Evolutionary conservation across 75 land plant species (phyloP).

Genomic region (Larix kaempferi): DNA sequence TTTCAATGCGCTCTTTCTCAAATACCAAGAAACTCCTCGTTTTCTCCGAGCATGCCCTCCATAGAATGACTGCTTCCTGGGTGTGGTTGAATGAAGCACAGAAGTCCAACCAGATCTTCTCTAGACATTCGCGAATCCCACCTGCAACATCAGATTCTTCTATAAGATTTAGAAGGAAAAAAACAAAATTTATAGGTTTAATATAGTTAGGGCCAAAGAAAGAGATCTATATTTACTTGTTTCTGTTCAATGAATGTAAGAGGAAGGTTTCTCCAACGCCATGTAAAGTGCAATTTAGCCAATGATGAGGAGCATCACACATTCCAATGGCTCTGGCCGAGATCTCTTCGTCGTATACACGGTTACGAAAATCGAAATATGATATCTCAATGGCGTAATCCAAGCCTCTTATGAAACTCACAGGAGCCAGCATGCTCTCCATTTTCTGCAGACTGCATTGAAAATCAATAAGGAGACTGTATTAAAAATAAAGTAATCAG

Average conservation of each 20-base stretch:
- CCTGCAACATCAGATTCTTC: slow-evolving; percentile 22
- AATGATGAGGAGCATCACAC: slow-evolving; percentile 82
- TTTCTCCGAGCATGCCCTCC: slow-evolving; percentile 20
- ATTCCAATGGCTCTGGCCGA: slow-evolving; percentile 40
- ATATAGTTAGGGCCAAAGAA: too few species aligned
- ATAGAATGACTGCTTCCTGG: neutral
- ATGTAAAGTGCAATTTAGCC: slow-evolving; percentile 51
- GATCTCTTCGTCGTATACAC: slow-evolving; percentile 63
- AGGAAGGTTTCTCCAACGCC: slow-evolving; percentile 77
- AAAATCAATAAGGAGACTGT: too few species aligned
- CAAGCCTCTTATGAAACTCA: slow-evolving; percentile 37
- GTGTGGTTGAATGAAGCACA: slow-evolving; percentile 28
- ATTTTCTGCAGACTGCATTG: slow-evolving; percentile 32
- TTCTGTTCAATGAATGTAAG: slow-evolving; percentile 48
- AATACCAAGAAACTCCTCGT: slow-evolving; percentile 29
- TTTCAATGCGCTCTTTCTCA: slow-evolving; percentile 19
- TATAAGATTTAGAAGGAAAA: neutral
- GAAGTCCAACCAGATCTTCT: slow-evolving; percentile 39
- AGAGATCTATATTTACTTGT: slow-evolving; percentile 41
- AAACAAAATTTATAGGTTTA: neutral
- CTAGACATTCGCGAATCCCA: slow-evolving; percentile 62
- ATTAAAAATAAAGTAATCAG: too few species aligned
- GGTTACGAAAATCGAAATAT: slow-evolving; percentile 58
- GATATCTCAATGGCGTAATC: slow-evolving; percentile 45
- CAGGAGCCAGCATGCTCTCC: slow-evolving; percentile 26